A percentile compares a stretch with the other conserved stretches of the same genome.
Evolutionary conservation across 148 eudicot species (phyloP).

Genomic region (Cornus kousa): DNA sequence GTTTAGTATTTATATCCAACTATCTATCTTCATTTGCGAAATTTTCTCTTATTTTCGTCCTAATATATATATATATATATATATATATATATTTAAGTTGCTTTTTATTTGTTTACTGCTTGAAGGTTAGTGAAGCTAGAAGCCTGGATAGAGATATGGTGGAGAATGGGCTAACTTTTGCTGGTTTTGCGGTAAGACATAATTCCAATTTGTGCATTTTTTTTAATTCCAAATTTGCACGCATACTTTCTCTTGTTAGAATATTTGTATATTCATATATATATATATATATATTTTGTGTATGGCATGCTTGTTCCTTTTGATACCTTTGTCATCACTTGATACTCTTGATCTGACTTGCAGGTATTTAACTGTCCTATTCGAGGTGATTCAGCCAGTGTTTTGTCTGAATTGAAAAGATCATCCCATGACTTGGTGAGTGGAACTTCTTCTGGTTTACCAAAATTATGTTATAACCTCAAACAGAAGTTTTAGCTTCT

Average conservation of each 20-base stretch:
- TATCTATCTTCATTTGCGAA: too few species aligned
- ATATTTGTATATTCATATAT: not conserved
- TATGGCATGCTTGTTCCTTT: not conserved
- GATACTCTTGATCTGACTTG: conserved; percentile 9
- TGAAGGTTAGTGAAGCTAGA: conserved; percentile 96
- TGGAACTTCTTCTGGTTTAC: not conserved
- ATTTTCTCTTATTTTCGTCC: not conserved
- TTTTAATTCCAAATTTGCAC: not conserved
- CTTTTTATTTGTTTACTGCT: conserved; percentile 19
- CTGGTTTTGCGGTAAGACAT: conserved; percentile 90
- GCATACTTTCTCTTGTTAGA: not conserved
- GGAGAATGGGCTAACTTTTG: conserved; percentile 79
- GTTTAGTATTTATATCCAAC: too few species aligned
- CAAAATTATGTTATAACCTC: not conserved
- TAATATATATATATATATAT: not conserved
- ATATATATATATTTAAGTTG: conserved; percentile 2
- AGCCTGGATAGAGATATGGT: conserved; percentile 85
- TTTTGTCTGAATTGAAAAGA: conserved; percentile 73
- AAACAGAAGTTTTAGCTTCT: not conserved
- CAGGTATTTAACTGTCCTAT: conserved; percentile 96
- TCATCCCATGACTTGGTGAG: conserved; percentile 95
- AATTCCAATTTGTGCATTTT: not conserved
- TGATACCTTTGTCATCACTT: not conserved
- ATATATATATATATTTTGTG: not conserved
- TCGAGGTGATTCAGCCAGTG: conserved; percentile 80